Evolutionary conservation across 371 early-diverging fungal species (phyloP), one percentile per base, ranked within the genome.

Genomic region (Mortierella sp.): DNA sequence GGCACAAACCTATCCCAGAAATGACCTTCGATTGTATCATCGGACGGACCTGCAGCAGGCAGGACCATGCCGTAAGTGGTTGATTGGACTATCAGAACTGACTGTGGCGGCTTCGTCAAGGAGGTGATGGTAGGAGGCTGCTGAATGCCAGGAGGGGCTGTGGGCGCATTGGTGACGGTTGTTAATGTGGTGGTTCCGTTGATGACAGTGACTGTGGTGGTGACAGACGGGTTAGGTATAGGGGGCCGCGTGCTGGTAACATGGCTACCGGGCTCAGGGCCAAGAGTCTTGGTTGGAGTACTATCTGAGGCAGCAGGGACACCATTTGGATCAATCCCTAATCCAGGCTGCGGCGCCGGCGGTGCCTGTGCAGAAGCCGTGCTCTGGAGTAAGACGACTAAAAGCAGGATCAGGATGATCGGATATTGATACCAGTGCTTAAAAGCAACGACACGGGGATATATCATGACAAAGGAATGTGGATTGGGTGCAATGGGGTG

Each of bases 1-100:
- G 57, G 53, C 10, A 27, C 34, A 34, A 58, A 62, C 56, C 55
- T 62, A 22, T 74, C 67, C 74, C 74, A 67, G 45, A 73, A 67
- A 47, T 73, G 63, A 31, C 63, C 54, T 24, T 62, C 51, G 24
- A 73, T 62, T 14, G 45, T 49, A 25, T 68, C 76, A 47, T 74
- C 61, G 3, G 27, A 39, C 0, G 76, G 68, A 19, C 57, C 68
- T 16, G 68, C 76, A 2, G 76, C 76, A 4, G 76, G 76, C 19
- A 74, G 21, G 43, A 48, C 47, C 45, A 56, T 67, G n/a, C 68
- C 76, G 40, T 57, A 74, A 1, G 64, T 54, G 10, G 61, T 64
- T 4, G 63, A 63, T 21, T 63, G 60, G 22, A 74, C 17, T 2
- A 68, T 60, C 14, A 74, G 19, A 16, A 68, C 34, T 0, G 76